Percentiles rank a stretch among this genome's conserved stretches.
These are phyloP conservation scores for Flaveria bidentis DNA, from an alignment of 129 eudicot species.

Conservation along the genomic window DNA sequence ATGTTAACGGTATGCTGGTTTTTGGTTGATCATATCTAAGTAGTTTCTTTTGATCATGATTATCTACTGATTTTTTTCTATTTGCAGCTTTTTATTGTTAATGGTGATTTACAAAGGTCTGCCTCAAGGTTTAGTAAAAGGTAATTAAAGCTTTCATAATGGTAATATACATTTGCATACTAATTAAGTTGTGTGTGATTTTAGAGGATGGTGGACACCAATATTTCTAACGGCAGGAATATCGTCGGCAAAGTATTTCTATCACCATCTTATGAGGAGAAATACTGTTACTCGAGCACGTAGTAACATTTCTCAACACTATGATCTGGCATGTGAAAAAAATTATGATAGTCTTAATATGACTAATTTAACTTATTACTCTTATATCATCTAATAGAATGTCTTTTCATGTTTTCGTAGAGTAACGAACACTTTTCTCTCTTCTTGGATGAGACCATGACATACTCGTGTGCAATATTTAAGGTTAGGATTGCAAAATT, in stretches of 20 bases:
- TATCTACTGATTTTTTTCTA: neutral
- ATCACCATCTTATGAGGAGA: conserved; percentile 53
- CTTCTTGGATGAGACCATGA: conserved; percentile 84
- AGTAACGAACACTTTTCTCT: conserved; percentile 73
- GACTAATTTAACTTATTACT: neutral
- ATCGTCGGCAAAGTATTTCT: conserved; percentile 71
- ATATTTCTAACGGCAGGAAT: conserved; percentile 63
- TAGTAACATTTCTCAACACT: conserved; percentile 79
- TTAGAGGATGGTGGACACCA: conserved; percentile 88
- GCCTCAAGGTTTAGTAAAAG: conserved; percentile 47
- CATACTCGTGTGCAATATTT: conserved; percentile 77
- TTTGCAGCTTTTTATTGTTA: conserved; percentile 62
- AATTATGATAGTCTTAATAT: neutral
- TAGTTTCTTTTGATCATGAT: neutral
- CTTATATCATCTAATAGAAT: neutral
- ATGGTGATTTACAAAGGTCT: conserved; percentile 43
- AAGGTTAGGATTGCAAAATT: conserved; percentile 40
- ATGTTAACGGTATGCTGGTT: conserved; percentile 51
- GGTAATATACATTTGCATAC: neutral
- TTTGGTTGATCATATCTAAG: neutral
- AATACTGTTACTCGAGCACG: conserved; percentile 85
- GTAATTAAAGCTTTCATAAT: conserved; percentile 27
- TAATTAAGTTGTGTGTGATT: neutral
- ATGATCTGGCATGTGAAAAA: conserved; percentile 57
- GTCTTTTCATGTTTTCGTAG: conserved; percentile 27